phyloP scores from a whole-genome alignment of 345 rosid species.

The Syzygium grande region DNA sequence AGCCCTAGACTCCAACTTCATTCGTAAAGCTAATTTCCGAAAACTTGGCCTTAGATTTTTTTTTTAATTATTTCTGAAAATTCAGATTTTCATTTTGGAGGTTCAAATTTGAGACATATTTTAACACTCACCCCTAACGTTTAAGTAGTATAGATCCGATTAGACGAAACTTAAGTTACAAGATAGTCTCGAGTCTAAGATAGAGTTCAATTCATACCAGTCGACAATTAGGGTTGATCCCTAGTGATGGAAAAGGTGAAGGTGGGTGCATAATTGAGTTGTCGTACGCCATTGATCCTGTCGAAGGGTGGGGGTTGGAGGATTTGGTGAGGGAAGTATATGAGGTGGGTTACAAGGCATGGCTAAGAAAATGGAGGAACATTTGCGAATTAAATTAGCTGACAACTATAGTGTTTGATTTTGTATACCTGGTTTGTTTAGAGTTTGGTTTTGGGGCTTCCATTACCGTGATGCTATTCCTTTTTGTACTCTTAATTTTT shows the following conservation, averaged over 20 bases:
- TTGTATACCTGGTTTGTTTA: background rate
- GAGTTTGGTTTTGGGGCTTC: background rate
- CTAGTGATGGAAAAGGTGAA: constrained; percentile 3
- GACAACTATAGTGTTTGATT: background rate
- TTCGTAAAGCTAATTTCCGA: too few species aligned
- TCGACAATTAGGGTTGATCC: constrained; percentile 30
- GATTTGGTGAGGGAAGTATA: constrained; percentile 24
- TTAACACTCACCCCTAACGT: too few species aligned
- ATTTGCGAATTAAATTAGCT: background rate
- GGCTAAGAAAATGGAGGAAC: constrained; percentile 27
- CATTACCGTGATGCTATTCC: background rate
- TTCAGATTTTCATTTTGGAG: too few species aligned
- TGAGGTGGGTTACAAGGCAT: constrained; percentile 17
- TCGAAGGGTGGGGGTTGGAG: constrained; percentile 31
- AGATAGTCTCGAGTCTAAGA: constrained; percentile 23
- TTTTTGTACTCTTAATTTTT: background rate
- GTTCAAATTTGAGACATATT: too few species aligned
- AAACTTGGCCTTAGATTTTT: too few species aligned
- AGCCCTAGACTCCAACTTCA: too few species aligned
- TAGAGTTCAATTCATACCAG: constrained; percentile 40
- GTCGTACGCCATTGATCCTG: constrained; percentile 42
- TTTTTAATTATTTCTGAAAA: too few species aligned
- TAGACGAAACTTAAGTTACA: constrained; percentile 20
- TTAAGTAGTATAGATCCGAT: background rate
- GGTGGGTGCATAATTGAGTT: constrained; percentile 46